These are phyloP conservation scores for Sporormia fimetaria DNA, from an alignment of 495 filamentous ascomycete genomes.

Conservation along the genomic window DNA sequence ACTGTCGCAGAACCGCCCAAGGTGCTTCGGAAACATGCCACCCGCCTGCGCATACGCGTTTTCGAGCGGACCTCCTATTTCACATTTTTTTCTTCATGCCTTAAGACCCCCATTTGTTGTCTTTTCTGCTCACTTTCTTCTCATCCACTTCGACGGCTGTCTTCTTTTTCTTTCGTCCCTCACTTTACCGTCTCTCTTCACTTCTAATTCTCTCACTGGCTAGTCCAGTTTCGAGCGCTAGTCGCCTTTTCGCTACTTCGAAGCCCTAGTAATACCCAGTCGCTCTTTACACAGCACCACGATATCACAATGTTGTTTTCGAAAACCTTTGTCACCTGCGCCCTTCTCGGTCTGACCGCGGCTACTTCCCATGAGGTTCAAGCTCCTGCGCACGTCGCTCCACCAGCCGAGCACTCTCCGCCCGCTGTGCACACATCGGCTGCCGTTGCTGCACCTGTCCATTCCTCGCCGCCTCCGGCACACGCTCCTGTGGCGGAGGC, in stretches of 20 bases:
- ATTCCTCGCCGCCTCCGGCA: no score
- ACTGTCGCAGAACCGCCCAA: conserved; percentile 22
- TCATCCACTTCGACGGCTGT: conserved; percentile 15
- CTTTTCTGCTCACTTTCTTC: conserved; percentile 9
- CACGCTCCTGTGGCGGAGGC: no score
- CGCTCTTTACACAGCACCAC: conserved; percentile 17
- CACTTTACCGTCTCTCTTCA: conserved; percentile 25
- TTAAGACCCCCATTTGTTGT: conserved; percentile 22
- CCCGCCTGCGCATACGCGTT: conserved; percentile 13
- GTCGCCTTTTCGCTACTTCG: conserved; percentile 12
- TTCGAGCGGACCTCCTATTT: conserved; percentile 20
- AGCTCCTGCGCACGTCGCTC: not conserved
- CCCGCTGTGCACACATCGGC: not conserved
- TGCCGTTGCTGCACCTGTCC: no score
- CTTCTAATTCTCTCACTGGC: conserved; percentile 26
- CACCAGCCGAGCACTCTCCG: conserved; percentile 1
- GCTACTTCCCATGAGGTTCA: conserved; percentile 10
- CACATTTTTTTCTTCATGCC: conserved; percentile 20
- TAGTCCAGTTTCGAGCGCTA: conserved; percentile 28
- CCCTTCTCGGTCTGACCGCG: conserved; percentile 14
- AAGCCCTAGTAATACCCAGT: conserved; percentile 17
- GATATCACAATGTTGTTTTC: conserved; percentile 25
- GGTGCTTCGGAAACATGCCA: conserved; percentile 18
- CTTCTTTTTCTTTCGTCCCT: conserved; percentile 21
- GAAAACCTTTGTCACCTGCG: conserved; percentile 14